Evolutionary conservation across 2,329 filamentous ascomycete genomes (phyloP).

Genomic region (Fusarium sacchari): DNA sequence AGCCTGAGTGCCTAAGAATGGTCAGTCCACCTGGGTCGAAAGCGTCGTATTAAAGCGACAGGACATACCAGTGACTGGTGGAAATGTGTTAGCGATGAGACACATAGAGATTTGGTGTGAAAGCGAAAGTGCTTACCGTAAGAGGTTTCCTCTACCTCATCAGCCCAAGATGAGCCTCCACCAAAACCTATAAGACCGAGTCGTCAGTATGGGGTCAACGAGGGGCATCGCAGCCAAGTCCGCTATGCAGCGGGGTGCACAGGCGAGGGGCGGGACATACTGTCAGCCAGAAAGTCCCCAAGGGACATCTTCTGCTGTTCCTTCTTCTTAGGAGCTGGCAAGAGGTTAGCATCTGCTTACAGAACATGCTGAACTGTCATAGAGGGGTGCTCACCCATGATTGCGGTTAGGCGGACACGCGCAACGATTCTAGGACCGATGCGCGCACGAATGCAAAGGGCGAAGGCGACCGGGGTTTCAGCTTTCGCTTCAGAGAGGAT

Average conservation of each 20-base stretch:
- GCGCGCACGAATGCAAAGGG: slow-evolving; percentile 50
- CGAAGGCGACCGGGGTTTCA: slow-evolving; percentile 45
- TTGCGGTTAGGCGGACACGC: slow-evolving; percentile 64
- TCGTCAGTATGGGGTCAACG: slow-evolving; percentile 43
- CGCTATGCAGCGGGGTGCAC: slow-evolving; percentile 35
- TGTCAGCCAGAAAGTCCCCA: slow-evolving; percentile 92
- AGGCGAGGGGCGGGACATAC: slow-evolving; percentile 66
- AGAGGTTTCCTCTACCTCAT: slow-evolving; percentile 91
- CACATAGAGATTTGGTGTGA: slow-evolving; percentile 6
- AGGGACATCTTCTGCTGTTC: slow-evolving; percentile 97
- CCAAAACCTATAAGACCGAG: slow-evolving; percentile 55
- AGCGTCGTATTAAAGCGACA: slow-evolving; percentile 8
- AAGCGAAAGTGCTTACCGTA: slow-evolving; percentile 68
- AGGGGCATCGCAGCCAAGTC: slow-evolving; percentile 34
- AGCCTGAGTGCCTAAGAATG: slow-evolving; percentile 63
- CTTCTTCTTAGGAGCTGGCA: slow-evolving; percentile 87
- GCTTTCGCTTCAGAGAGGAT: slow-evolving; percentile 37
- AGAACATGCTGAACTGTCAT: not conserved
- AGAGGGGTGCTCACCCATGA: slow-evolving; percentile 63
- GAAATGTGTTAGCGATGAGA: slow-evolving; percentile 46
- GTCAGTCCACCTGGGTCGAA: slow-evolving; percentile 40
- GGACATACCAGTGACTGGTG: slow-evolving; percentile 52
- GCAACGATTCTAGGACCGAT: slow-evolving; percentile 56
- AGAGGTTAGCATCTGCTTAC: slow-evolving; percentile 20
- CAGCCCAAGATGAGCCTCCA: slow-evolving; percentile 93